Base-by-base conservation (phyloP, 2,329 filamentous ascomycete genomes). In the Colletotrichum liriopes region DNA sequence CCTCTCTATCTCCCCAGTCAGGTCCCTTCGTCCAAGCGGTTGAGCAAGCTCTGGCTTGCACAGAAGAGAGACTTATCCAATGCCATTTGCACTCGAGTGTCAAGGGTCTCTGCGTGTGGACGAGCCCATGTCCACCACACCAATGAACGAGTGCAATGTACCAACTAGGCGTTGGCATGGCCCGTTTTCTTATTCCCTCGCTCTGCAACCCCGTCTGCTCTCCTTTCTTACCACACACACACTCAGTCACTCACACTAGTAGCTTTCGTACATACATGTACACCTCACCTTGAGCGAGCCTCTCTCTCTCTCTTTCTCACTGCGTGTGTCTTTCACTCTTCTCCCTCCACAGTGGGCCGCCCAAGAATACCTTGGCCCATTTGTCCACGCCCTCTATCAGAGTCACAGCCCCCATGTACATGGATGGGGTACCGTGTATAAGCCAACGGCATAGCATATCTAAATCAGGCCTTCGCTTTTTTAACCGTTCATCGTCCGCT, bases 121-220 rank as follows among this genome's bases (percentile, higher is more conserved):
- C n/a, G 18, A 55, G 70, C 66, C 65, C 59, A 72, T 72, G 59
- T 72, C 59, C 37, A 61, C 56, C 67, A 60, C 66, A 26, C 80
- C 80, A 67, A 81, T 82, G 72, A 79, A 80, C 20, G 77, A 78
- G 74, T 80, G 80, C 65, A 82, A 55, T 60, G 80, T 68, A 61
- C 41, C 39, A 41, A 41, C 29, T 43, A 55, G 59, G 47, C 39
- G 58, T 54, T 51, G 55, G 54, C 70, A 59, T 59, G 66, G 32
- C 60, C 54, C 60, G 41, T 71, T 73, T 62, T 65, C 67, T 71
- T 70, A 65, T 66, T 62, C 56, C 51, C 61, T 67, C 49, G 55
- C 56, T 55, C 39, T 66, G 61, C 29, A 45, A 49, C 43, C 26
- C 60, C 37, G 41, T 62, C 71, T 55, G 51, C 56, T 41, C 29